Evolutionary conservation across 2,329 filamentous ascomycete genomes (phyloP).

Genomic region (Alternaria burnsii): DNA sequence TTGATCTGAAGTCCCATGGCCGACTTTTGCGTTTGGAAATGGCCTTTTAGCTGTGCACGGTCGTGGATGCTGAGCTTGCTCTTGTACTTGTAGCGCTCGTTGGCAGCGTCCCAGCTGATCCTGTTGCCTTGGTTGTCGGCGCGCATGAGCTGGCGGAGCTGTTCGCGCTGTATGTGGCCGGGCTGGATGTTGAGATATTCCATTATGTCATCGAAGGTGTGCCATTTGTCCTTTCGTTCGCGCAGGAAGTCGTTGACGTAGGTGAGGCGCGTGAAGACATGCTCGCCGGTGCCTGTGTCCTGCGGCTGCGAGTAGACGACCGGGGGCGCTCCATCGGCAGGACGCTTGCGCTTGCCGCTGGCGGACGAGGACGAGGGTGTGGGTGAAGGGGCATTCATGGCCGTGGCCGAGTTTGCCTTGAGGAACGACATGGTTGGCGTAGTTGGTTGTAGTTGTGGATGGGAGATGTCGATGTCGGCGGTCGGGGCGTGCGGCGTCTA

Average conservation of each 20-base stretch:
- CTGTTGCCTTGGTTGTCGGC: slow-evolving; percentile 65
- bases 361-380: slow-evolving; percentile 58
- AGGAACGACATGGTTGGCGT: slow-evolving; percentile 46
- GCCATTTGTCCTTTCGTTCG: slow-evolving; percentile 68
- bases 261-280: slow-evolving; percentile 86
- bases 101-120: slow-evolving; percentile 64
- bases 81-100: slow-evolving; percentile 81
- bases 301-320: slow-evolving; percentile 77
- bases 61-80: slow-evolving; percentile 85
- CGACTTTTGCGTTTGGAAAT: slow-evolving; percentile 82
- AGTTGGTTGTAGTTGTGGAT: slow-evolving; percentile 1
- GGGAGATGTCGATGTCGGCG: neutral
- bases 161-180: slow-evolving; percentile 63
- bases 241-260: slow-evolving; percentile 74
- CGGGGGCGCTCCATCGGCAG: slow-evolving; percentile 55
- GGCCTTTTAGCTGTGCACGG: slow-evolving; percentile 77
- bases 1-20: slow-evolving; percentile 83
- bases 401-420: slow-evolving; percentile 38
- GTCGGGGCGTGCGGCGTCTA: slow-evolving; percentile 40
- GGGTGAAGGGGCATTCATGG: slow-evolving; percentile 67
- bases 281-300: slow-evolving; percentile 76
- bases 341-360: slow-evolving; percentile 65
- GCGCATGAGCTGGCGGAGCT: slow-evolving; percentile 73
- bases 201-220: slow-evolving; percentile 79
- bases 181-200: slow-evolving; percentile 78